These are phyloP conservation scores for Smallanthus sonchifolius DNA, from an alignment of 129 eudicot genomes.

Conservation along the genomic window DNA sequence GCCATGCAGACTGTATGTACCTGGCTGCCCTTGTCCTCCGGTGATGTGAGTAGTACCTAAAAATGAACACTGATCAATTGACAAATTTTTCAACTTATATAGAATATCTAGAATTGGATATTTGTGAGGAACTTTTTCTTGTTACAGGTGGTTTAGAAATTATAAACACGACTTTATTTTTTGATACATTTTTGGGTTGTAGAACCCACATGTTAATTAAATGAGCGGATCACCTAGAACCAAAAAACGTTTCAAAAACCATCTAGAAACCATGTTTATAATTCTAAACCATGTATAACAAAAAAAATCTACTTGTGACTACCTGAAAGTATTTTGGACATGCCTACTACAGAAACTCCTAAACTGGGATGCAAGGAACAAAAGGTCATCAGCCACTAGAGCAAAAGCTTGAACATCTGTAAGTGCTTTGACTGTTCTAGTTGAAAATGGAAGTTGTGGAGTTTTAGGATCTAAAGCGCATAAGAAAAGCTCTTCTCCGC, in stretches of 20 bases:
- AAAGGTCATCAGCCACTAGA: constrained; percentile 55
- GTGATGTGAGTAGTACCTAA: constrained; percentile 36
- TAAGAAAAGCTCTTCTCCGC: constrained; percentile 80
- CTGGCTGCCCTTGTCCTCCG: no score
- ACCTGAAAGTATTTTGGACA: constrained; percentile 57
- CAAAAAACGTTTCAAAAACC: no score
- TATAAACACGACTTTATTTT: no score
- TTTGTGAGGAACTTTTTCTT: no score
- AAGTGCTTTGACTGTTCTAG: constrained; percentile 45
- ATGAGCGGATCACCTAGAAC: no score
- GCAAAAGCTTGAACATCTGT: constrained; percentile 72
- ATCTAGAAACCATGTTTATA: no score
- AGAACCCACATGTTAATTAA: no score
- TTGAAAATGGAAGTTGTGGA: constrained; percentile 44
- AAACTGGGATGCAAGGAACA: constrained; percentile 56
- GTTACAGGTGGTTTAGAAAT: no score
- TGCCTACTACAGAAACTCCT: constrained; percentile 49
- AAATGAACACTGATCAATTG: background rate
- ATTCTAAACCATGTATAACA: no score
- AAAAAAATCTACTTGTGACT: no score
- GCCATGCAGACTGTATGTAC: constrained; percentile 68
- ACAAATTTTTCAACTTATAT: constrained; percentile 25
- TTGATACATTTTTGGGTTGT: no score
- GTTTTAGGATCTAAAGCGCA: constrained; percentile 55
- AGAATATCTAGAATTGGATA: no score